A percentile compares a stretch with the other conserved stretches of the same genome.
These are phyloP conservation scores for Nakazawaea siamensis DNA, from an alignment of 805 yeast species.

Conservation along the genomic window DNA sequence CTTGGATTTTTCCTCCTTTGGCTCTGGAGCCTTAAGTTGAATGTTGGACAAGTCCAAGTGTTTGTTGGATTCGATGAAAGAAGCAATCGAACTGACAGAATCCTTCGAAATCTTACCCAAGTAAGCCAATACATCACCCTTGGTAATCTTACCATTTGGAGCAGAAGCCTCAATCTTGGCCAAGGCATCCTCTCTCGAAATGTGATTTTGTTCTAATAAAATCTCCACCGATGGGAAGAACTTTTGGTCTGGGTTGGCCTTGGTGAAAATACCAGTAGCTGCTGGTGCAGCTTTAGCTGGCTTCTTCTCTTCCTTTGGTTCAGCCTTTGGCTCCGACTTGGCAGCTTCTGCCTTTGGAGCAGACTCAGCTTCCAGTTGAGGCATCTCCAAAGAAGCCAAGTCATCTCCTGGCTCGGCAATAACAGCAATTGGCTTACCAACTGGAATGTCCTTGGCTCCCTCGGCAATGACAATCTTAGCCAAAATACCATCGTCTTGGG, in stretches of 20 bases:
- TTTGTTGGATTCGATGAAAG: slow-evolving; percentile 45
- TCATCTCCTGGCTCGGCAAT: slow-evolving; percentile 88
- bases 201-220: slow-evolving; percentile 50
- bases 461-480: slow-evolving; percentile 65
- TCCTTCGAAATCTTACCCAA: slow-evolving; percentile 63
- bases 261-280: slow-evolving; percentile 16
- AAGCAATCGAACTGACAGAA: slow-evolving; percentile 43
- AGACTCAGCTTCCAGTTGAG: slow-evolving; percentile 30
- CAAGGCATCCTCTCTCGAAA: slow-evolving; percentile 65
- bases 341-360: slow-evolving; percentile 15
- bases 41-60: slow-evolving; percentile 71
- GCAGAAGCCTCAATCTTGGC: slow-evolving; percentile 76
- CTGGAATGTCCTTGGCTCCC: slow-evolving; percentile 76
- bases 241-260: slow-evolving; percentile 60
- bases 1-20: slow-evolving; percentile 1
- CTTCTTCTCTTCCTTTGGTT: slow-evolving; percentile 11
- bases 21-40: slow-evolving; percentile 24
- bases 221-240: slow-evolving; percentile 74
- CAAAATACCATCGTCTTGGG: slow-evolving; percentile 85
- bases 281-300: slow-evolving; percentile 6
- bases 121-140: slow-evolving; percentile 86
- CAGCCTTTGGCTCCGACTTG: slow-evolving; percentile 12
- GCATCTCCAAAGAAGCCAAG: slow-evolving; percentile 51
- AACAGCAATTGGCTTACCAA: slow-evolving; percentile 85
- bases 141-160: slow-evolving; percentile 77